Evolutionary conservation across 1,284 basidiomycete genomes (phyloP), one percentile per base, ranked within the genome.

Genomic region (Pholiota adiposa): DNA sequence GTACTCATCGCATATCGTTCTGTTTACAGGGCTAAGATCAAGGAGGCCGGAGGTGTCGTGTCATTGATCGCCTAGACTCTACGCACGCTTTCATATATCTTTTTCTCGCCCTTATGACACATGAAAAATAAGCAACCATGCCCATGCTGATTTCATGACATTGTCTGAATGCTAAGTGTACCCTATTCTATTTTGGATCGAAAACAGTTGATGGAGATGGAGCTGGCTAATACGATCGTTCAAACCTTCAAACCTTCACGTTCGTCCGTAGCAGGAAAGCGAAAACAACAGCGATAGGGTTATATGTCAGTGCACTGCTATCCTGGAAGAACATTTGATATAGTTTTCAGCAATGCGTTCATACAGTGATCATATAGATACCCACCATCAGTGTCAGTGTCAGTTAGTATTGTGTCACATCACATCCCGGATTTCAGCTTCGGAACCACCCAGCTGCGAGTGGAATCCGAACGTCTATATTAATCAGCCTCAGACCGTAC

Each of bases 21-120:
- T 40, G 62, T 56, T 44, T 62, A 43, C 38, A 93, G 90, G 79
- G 77, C 76, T 60, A 93, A 93, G 79, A 93, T 93, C 82, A 95
- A 93, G 83, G 94, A 90, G 80, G 94, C 93, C 65, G 95, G 95
- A 67, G 95, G 95, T 75, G 94, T 96, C 71, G 93, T 97, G 70
- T 88, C 88, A 78, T 84, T 97, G 69, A 80, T 95, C 73, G 95
- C 95, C 78, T 97, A 86, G 88, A 75, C 67, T 62, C 60, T 65
- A 60, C 63, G 49, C 67, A 62, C 60, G 60, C 64, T 61, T 62
- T 63, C 63, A 61, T 67, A 64, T 66, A 66, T 67, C 58, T 65
- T 58, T 69, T 67, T 64, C 64, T 62, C 54, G 40, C 62, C 58
- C 34, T 61, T 56, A 67, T 64, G 63, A 56, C 60, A 63, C 64